These are phyloP conservation scores for Quercus robur DNA, from an alignment of 306 rosid species.

Conservation along the genomic window DNA sequence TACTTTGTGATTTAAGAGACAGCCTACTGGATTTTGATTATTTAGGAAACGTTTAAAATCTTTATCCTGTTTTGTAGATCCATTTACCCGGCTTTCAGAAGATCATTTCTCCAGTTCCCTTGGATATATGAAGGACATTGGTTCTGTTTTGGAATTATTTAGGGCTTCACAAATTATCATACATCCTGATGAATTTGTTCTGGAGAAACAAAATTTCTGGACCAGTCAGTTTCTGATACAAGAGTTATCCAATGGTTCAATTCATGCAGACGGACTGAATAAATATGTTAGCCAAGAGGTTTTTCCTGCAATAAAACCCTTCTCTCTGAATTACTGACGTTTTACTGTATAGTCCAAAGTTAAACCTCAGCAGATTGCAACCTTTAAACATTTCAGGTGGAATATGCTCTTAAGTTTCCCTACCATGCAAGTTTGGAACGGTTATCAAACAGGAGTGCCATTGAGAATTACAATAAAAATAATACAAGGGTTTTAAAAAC, in stretches of 20 bases:
- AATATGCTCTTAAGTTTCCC: slow-evolving; percentile 55
- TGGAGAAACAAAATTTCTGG: slow-evolving; percentile 57
- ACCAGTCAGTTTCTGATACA: slow-evolving; percentile 51
- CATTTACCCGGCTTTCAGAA: slow-evolving; percentile 57
- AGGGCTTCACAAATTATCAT: slow-evolving; percentile 66
- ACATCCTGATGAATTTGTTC: slow-evolving; percentile 58
- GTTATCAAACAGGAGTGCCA: slow-evolving; percentile 51
- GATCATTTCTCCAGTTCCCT: slow-evolving; percentile 56
- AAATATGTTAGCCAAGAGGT: slow-evolving; percentile 58
- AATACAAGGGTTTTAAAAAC: slow-evolving; percentile 62
- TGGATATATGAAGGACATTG: slow-evolving; percentile 64
- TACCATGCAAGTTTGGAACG: slow-evolving; percentile 61
- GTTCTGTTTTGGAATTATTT: slow-evolving; percentile 59
- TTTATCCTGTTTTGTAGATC: slow-evolving; percentile 46
- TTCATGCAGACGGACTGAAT: slow-evolving; percentile 23
- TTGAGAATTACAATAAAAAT: slow-evolving; percentile 50
- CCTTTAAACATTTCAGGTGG: slow-evolving; percentile 44
- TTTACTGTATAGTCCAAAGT: neutral
- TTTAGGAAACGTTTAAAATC: neutral
- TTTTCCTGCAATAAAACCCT: slow-evolving; percentile 3
- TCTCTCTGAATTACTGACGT: neutral
- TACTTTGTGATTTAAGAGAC: slow-evolving; percentile 13
- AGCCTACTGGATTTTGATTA: neutral
- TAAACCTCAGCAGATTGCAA: slow-evolving; percentile 9
- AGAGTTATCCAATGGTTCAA: slow-evolving; percentile 20